Conservation (phyloP, 768 basidiomycete species). For the Xerocomus brunneocitrinus region DNA sequence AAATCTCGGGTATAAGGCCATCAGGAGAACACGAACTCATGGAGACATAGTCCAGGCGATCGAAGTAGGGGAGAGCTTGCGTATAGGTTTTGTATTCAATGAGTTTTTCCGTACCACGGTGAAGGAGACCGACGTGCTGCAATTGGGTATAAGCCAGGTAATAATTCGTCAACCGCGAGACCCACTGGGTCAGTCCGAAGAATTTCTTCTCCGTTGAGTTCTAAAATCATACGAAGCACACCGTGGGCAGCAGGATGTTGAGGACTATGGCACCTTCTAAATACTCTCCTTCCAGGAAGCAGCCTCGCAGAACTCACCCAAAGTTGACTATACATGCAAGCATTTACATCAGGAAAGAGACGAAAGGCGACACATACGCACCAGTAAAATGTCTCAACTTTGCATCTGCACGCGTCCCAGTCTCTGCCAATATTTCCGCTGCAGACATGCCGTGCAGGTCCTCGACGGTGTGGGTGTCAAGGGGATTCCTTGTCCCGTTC, state of each 20-base stretch:
- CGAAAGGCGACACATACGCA: constrained; percentile 32
- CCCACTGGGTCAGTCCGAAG: constrained; percentile 78
- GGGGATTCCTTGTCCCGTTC: constrained; percentile 41
- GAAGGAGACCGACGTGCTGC: constrained; percentile 91
- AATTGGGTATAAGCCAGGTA: constrained; percentile 6
- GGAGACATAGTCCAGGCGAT: constrained; percentile 97
- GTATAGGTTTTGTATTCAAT: constrained; percentile 99
- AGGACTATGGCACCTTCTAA: constrained; percentile 36
- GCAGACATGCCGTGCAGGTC: constrained; percentile 80
- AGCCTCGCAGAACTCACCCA: constrained; percentile 45
- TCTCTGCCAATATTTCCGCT: constrained; percentile 75
- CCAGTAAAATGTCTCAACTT: constrained; percentile 94
- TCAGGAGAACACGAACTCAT: constrained; percentile 69
- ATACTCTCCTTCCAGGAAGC: not conserved
- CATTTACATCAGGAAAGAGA: constrained; percentile 5
- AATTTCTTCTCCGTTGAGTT: constrained; percentile 96
- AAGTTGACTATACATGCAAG: constrained; percentile 72
- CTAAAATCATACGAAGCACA: constrained; percentile 94
- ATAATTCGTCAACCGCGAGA: not conserved
- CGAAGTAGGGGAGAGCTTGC: constrained; percentile 97
- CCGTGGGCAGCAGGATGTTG: constrained; percentile 99
- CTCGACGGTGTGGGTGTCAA: constrained; percentile 74
- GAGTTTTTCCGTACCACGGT: constrained; percentile 96
- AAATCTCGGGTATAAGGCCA: not conserved
- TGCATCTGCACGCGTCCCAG: constrained; percentile 62